Evolutionary conservation across 2,329 filamentous ascomycete species (phyloP).

Genomic region (Leptoxyphium fumago): DNA sequence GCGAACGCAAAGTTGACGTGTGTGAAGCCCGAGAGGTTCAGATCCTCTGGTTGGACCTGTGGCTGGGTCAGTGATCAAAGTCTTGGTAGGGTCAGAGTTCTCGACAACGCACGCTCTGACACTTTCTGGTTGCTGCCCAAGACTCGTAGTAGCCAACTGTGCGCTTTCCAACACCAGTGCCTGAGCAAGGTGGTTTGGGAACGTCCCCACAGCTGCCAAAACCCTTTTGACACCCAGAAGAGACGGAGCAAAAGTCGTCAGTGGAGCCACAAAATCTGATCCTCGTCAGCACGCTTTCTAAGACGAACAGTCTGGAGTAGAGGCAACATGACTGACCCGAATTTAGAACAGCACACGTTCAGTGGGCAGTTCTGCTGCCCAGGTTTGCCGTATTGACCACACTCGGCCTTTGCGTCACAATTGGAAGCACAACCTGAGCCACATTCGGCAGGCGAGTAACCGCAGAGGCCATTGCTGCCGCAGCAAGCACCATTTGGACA

Average conservation of each 20-base stretch:
- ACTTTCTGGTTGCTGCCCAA: conserved; percentile 3
- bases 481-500: conserved; percentile 2
- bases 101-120: no score
- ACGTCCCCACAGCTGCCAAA: not conserved
- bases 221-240: no score
- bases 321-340: conserved; percentile 3
- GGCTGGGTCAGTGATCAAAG: no score
- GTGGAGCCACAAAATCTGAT: no score
- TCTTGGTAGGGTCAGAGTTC: no score
- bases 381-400: conserved; percentile 2
- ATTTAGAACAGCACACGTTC: conserved; percentile 8
- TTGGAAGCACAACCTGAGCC: conserved; percentile 4
- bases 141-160: conserved; percentile 10
- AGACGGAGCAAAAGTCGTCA: no score
- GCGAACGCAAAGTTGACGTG: conserved; percentile 17
- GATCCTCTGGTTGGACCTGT: not conserved
- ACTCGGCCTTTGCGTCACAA: conserved; percentile 7
- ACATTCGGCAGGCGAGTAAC: conserved; percentile 4
- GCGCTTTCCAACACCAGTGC: not conserved
- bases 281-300: no score
- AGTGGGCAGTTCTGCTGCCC: conserved; percentile 6
- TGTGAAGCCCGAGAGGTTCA: not conserved
- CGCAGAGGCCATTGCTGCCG: conserved; percentile 1
- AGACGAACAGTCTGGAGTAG: not conserved
- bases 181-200: not conserved